These are phyloP conservation scores for Pachyrhizus erosus DNA, from an alignment of 306 rosid species.

Conservation along the genomic window DNA sequence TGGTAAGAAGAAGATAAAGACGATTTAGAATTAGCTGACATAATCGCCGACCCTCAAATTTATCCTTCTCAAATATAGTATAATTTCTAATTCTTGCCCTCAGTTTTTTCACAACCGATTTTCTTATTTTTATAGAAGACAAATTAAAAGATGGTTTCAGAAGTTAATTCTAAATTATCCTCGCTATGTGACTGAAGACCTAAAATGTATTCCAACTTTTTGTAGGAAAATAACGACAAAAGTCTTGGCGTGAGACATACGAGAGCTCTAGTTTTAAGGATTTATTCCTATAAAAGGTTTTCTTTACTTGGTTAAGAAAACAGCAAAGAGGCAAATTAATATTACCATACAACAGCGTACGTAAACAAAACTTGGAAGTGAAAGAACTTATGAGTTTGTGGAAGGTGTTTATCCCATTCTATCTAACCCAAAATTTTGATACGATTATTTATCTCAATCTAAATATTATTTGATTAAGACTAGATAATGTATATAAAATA, in stretches of 20 bases:
- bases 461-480: too few relatives aligned
- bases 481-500: too few relatives aligned
- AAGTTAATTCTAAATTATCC: conserved; percentile 28
- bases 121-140: conserved; percentile 9
- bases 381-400: too few relatives aligned
- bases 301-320: neutral
- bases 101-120: neutral
- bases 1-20: too few relatives aligned
- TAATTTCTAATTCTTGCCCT: neutral
- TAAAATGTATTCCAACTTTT: conserved; percentile 33
- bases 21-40: too few relatives aligned
- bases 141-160: neutral
- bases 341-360: neutral
- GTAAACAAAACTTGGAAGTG: too few relatives aligned
- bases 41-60: neutral
- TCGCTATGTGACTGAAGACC: conserved; percentile 24
- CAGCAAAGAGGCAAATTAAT: neutral
- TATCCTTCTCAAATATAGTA: neutral
- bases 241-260: neutral
- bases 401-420: too few relatives aligned
- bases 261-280: too few relatives aligned
- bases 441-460: too few relatives aligned
- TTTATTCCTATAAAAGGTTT: neutral
- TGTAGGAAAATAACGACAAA: neutral
- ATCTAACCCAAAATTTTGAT: too few relatives aligned